Conservation (phyloP, 148 eudicot species). For the Tetragonia tetragonoides region DNA sequence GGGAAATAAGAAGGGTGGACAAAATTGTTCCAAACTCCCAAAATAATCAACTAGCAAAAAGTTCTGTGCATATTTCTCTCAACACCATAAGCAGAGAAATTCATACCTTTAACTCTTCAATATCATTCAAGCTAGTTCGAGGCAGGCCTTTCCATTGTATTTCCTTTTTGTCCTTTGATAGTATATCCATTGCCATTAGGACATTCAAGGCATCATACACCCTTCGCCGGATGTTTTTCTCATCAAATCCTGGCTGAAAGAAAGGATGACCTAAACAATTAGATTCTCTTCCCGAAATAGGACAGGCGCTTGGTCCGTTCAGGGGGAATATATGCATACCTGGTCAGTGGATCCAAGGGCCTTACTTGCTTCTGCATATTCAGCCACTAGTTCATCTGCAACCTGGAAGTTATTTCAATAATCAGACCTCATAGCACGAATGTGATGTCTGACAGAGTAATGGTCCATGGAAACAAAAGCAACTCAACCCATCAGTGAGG, state of each 20-base stretch:
- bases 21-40: not conserved
- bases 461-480: not conserved
- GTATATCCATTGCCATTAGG: slow-evolving; percentile 95
- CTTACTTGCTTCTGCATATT: slow-evolving; percentile 67
- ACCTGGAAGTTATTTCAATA: slow-evolving; percentile 45
- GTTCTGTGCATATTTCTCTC: not conserved
- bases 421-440: slow-evolving; percentile 18
- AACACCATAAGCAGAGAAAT: slow-evolving; percentile 1
- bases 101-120: slow-evolving; percentile 82
- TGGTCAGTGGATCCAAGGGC: slow-evolving; percentile 53
- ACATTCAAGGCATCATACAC: slow-evolving; percentile 96
- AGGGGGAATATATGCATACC: slow-evolving; percentile 30
- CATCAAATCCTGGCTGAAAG: slow-evolving; percentile 75
- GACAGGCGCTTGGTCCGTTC: not conserved
- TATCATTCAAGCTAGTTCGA: slow-evolving; percentile 67
- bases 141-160: slow-evolving; percentile 97
- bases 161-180: slow-evolving; percentile 89
- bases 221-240: slow-evolving; percentile 91
- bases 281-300: not conserved
- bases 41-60: slow-evolving; percentile 1
- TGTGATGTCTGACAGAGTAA: not conserved
- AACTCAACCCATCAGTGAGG: slow-evolving; percentile 3
- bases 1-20: not conserved
- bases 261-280: not conserved
- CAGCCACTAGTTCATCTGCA: slow-evolving; percentile 96